A percentile compares a stretch with the other conserved stretches of the same genome.
phyloP scores from a whole-genome alignment of 352 stramenopile species.

The Pythium oligandrum region DNA sequence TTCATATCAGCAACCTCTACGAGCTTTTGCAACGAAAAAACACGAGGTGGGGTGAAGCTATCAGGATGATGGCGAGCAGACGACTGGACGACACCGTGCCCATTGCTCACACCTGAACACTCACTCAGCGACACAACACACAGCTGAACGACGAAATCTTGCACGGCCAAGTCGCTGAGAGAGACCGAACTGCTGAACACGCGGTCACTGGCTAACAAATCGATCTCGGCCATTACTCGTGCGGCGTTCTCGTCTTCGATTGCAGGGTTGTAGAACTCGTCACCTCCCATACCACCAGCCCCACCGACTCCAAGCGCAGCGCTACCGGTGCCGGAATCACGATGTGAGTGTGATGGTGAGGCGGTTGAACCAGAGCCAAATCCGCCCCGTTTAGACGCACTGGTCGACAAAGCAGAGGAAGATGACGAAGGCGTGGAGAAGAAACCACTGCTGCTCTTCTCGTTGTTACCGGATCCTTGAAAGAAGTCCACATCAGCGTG shows the following conservation, averaged over 20 bases:
- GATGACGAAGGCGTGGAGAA: conserved; percentile 18
- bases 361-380: conserved; percentile 23
- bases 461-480: conserved; percentile 32
- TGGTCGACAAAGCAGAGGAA: conserved; percentile 7
- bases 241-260: conserved; percentile 84
- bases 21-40: conserved; percentile 98
- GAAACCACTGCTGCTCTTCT: conserved; percentile 13
- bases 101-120: conserved; percentile 60
- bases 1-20: conserved; percentile 99
- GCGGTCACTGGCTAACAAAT: conserved; percentile 84
- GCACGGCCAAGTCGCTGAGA: conserved; percentile 67
- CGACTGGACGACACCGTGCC: conserved; percentile 22
- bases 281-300: conserved; percentile 23
- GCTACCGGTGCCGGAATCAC: conserved; percentile 20
- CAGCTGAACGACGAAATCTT: conserved; percentile 90
- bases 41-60: conserved; percentile 76
- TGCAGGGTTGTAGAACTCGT: conserved; percentile 64
- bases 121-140: conserved; percentile 90
- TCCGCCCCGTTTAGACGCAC: conserved; percentile 8
- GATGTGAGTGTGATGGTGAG: conserved; percentile 59
- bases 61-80: conserved; percentile 11
- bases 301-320: conserved; percentile 23
- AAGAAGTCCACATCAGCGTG: conserved; percentile 85
- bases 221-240: conserved; percentile 79
- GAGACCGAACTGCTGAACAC: conserved; percentile 89